phyloP scores from a whole-genome alignment of 345 rosid species.

The Salix koriyanagi region DNA sequence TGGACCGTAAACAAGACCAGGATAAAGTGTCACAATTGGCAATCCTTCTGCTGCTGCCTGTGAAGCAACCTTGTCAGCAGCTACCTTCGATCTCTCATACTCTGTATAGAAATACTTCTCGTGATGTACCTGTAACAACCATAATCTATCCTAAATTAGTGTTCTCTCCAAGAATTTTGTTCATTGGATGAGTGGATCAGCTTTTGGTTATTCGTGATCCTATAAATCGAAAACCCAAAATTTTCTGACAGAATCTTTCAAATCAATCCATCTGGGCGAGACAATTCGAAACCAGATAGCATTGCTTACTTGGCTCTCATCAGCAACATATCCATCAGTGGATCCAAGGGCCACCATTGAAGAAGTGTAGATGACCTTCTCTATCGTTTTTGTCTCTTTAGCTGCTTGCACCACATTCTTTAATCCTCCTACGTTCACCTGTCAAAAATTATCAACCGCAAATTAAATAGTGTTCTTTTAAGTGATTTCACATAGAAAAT shows the following conservation, averaged over 20 bases:
- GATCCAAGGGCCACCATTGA: slow-evolving; percentile 75
- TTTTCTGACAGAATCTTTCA: too few relatives aligned
- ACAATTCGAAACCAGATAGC: too few relatives aligned
- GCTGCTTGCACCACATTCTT: slow-evolving; percentile 10
- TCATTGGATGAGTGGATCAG: too few relatives aligned
- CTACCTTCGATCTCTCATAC: slow-evolving; percentile 70
- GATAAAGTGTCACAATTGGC: slow-evolving; percentile 63
- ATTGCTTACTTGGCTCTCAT: slow-evolving; percentile 48
- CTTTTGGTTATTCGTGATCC: too few relatives aligned
- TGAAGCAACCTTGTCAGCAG: slow-evolving; percentile 61
- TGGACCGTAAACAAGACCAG: slow-evolving; percentile 80
- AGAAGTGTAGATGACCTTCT: slow-evolving; percentile 66
- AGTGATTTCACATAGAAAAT: too few relatives aligned
- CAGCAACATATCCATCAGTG: slow-evolving; percentile 66
- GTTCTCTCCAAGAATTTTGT: too few relatives aligned
- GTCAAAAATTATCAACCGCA: too few relatives aligned
- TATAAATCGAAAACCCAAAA: too few relatives aligned
- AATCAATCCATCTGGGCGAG: too few relatives aligned
- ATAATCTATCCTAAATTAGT: background rate
- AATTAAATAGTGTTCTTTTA: too few relatives aligned
- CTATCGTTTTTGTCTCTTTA: slow-evolving; percentile 37
- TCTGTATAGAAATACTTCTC: slow-evolving; percentile 71
- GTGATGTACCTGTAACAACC: slow-evolving; percentile 43
- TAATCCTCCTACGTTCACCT: too few relatives aligned
- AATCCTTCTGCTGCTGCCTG: slow-evolving; percentile 34